Conservation (phyloP, 352 stramenopile genomes). For the Globisporangium radiosum region DNA sequence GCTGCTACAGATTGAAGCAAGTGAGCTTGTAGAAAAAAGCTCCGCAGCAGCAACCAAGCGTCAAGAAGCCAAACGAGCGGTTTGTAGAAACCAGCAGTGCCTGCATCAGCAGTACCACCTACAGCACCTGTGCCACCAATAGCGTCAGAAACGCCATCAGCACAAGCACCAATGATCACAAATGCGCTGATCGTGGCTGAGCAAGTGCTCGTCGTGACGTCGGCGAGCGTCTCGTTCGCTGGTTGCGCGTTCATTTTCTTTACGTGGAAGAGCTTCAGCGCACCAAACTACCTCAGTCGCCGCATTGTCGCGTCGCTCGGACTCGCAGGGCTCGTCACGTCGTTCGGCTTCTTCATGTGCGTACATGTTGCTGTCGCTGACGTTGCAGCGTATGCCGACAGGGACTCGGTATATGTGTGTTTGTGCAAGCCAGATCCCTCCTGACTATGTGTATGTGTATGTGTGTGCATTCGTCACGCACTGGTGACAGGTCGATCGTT, state of each 20-base stretch:
- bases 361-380: conserved; percentile 1
- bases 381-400: background rate
- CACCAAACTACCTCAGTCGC: conserved; percentile 61
- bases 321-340: conserved; percentile 47
- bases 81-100: background rate
- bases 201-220: conserved; percentile 43
- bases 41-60: no score
- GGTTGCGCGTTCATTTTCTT: conserved; percentile 64
- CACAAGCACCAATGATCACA: background rate
- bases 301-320: conserved; percentile 69
- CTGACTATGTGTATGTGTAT: no score
- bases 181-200: conserved; percentile 25
- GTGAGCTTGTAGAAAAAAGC: no score
- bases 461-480: background rate
- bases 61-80: no score
- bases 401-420: background rate
- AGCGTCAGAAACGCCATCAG: background rate
- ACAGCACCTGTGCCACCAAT: background rate
- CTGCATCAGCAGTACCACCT: background rate
- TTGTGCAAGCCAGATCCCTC: background rate
- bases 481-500: conserved; percentile 38
- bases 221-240: conserved; percentile 51
- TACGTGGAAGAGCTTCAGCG: conserved; percentile 59
- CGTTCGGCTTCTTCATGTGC: conserved; percentile 58
- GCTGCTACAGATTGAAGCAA: no score